Base-by-base conservation (phyloP, 1,284 basidiomycete genomes). In the Cryptococcus sp. region DNA sequence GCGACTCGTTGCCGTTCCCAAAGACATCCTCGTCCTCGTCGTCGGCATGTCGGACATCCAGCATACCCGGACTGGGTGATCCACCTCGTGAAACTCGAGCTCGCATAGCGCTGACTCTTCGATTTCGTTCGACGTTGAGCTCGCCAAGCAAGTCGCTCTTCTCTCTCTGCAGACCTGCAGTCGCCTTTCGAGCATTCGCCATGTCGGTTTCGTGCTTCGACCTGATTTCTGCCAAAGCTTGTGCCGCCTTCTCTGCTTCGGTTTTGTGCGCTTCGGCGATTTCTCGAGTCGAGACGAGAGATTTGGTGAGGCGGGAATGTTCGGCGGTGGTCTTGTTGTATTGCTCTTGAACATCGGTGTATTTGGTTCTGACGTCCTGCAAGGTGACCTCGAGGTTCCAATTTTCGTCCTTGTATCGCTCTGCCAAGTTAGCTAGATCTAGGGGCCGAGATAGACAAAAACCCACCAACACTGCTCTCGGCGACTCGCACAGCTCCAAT, bases 351-450 rank as follows among this genome's bases (percentile, higher is more conserved):
- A 83, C 79, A 45, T 87, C 83, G 34, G 79, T 68, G 34, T 87
- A 77, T 58, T 87, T 81, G 0, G 82, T 75, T 35, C 85, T 83
- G 22, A 94, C 78, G 56, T 97, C 91, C 69, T 98, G 93, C 25
- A 92, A 78, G 21, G 81, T 81, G 41, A 97, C 88, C 75, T 97
- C 92, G 56, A 97, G 84, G 67, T 97, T 93, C 94, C 94, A 97
- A 71, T 95, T 97, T 75, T 94, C 91, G 72, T 97, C 91, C 75
- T 92, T 93, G 81, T 84, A 93, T 52, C 89, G 88, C 45, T 79
- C 77, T 73, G 56, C 50, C 41, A 34, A 25, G 22, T 26, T 14
- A 16, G 43, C 62, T 44, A 56, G 36, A 5, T 16, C 40, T 43
- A 12, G 46, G 37, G 26, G 43, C 40, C 18, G 12, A 7, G 22